Evolutionary conservation across 2,329 filamentous ascomycete genomes (phyloP), one percentile per base, ranked within the genome.

Genomic region (Aureobasidium musti): DNA sequence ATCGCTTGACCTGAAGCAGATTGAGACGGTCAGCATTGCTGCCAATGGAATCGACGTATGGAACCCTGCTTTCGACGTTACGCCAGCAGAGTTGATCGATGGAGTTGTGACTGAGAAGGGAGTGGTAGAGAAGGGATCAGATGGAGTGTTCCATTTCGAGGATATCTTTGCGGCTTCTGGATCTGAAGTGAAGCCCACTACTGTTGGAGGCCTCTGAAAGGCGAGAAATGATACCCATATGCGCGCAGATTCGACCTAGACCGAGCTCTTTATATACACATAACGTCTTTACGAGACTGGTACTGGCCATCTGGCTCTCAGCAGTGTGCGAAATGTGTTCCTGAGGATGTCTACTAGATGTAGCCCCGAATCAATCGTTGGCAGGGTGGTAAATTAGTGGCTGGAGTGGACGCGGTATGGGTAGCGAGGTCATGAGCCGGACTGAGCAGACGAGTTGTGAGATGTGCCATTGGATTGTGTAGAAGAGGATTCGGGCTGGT

Each of bases 1-100:
- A 0, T 84, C 79, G 5, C 81, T 94, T 0, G 86, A 92, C 71
- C 78, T 87, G 26, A 82, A 79, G 56, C 82, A 82, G 60, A 87
- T 87, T 21, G 89, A 89, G 66, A 87, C 89, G 14, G 86, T 98
- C 37, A 91, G 90, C 49, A 94, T 91, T 61, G 94, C 94, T 37
- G 86, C 87, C 5, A 81, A 84, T 74, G 87, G 87, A 1, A 92
- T 98, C 69, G 82, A 85, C 47, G 92, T 98, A 10, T 99, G 95
- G 93, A 99, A 99, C 76, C 95, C 95, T 37, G 91, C 92, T 0
- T 99, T 99, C 75, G 95, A 99, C 74, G 91, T 99, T 39, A 99
- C 95, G 11, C 94, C 95, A 0, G 87, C 90, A 43, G 86, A 87
- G 69, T 81, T 97, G 63, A 97, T 99, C 70, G 95, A 99, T 77